Evolutionary conservation across 2,329 filamentous ascomycete species (phyloP).

Genomic region (Diaporthe ilicicola): DNA sequence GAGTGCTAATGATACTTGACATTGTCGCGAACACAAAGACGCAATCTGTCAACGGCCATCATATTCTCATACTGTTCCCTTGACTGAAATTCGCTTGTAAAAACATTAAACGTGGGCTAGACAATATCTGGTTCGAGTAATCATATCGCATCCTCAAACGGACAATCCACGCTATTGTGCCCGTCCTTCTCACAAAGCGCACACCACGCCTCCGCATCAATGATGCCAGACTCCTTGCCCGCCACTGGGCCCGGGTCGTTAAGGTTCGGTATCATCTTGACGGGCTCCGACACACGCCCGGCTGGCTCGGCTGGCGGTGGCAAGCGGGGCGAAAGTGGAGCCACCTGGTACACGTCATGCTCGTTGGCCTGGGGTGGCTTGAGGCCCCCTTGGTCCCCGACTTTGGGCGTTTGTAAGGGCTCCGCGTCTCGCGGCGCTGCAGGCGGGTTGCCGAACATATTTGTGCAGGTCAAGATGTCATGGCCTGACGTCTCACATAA

Average conservation of each 20-base stretch:
- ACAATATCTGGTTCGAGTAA: not conserved
- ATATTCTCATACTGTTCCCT: not conserved
- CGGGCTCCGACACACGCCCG: conserved; percentile 46
- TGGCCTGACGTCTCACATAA: conserved; percentile 93
- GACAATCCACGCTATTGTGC: conserved; percentile 94
- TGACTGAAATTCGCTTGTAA: not conserved
- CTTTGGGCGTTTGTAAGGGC: conserved; percentile 34
- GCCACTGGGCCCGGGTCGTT: conserved; percentile 75
- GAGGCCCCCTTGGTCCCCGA: conserved; percentile 8
- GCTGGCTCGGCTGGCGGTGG: conserved; percentile 49
- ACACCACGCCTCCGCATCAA: conserved; percentile 94
- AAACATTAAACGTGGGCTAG: not conserved
- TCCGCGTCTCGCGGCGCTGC: conserved; percentile 32
- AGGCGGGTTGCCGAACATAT: conserved; percentile 73
- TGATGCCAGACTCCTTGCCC: conserved; percentile 78
- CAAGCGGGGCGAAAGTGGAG: conserved; percentile 61
- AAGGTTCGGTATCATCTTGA: conserved; percentile 65
- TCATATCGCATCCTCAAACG: conserved; percentile 82
- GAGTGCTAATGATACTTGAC: not conserved
- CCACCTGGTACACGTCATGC: conserved; percentile 58
- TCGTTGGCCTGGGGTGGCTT: conserved; percentile 36
- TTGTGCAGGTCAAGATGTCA: conserved; percentile 92
- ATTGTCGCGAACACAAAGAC: not conserved
- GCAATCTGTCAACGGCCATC: not conserved
- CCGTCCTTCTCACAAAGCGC: conserved; percentile 95